Base-by-base conservation (phyloP, 1,284 basidiomycete genomes). In the Chalciporus sp. region DNA sequence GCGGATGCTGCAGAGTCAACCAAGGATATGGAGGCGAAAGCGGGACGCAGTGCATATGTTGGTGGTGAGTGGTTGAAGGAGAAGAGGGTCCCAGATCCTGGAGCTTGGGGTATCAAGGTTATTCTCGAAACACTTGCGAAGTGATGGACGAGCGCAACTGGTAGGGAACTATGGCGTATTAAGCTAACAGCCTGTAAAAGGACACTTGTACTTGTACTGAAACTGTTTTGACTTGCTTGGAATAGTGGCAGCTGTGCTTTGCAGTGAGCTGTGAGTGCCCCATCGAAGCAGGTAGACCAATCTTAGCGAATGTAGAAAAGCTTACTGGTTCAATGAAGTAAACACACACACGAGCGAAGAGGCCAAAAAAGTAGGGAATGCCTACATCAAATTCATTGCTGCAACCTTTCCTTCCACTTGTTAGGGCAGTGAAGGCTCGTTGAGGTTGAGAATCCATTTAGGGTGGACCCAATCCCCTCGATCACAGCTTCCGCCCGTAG, bases 1-100 rank as follows among this genome's bases (percentile, higher is more conserved):
- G 75, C 75, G 16, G 75, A 78, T 6, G 92, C 92, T 1, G 88
- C 93, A 2, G 86, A 90, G 57, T 75, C 75, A 53, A 94, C 92
- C 23, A 85, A 79, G 61, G 73, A 88, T 54, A 72, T 95, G 2
- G 84, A 86, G 31, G 95, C 95, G 2, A 94, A 90, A 73, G 94
- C 92, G 1, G 95, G 95, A 0, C 76, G 95, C 60, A 94, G 92
- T 58, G 92, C 92, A 1, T 97, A 97, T 71, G 85, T 96, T 42
- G 90, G 89, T 62, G 82, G 86, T 46, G 83, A 86, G 47, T 77
- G 82, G 58, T 72, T 95, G 53, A 85, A 80, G 68, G 78, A 84
- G 61, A 80, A 90, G 66, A 77, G 78, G 45, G 80, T 95, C 12
- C 81, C 93, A 1, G 95, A 97, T 72, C 93, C 94, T 0, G 94